Evolutionary conservation across 257 asterid species (phyloP).

Genomic region (Solanum rostratum): DNA sequence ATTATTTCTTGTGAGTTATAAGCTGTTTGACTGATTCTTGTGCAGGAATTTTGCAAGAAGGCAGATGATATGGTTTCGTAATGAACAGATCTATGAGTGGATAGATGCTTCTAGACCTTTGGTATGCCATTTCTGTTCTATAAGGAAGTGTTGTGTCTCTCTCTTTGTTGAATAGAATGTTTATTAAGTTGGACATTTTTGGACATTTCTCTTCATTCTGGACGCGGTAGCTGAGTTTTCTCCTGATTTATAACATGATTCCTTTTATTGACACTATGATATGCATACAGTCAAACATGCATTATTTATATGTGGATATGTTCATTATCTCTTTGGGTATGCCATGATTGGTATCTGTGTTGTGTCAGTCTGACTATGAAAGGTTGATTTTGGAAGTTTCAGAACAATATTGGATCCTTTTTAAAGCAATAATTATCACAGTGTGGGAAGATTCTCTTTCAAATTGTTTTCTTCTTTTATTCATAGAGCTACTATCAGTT

Average conservation of each 20-base stretch:
- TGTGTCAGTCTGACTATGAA: not conserved
- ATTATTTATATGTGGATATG: not conserved
- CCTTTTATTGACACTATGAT: not conserved
- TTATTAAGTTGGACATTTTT: not conserved
- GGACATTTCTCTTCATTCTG: not conserved
- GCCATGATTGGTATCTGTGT: not conserved
- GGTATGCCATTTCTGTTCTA: conserved; percentile 33
- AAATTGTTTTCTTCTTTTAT: not conserved
- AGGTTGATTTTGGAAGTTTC: not conserved
- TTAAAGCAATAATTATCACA: not conserved
- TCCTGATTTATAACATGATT: not conserved
- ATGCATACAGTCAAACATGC: not conserved
- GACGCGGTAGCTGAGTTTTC: not conserved
- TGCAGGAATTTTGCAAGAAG: conserved; percentile 91
- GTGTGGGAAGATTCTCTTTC: not conserved
- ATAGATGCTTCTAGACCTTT: conserved; percentile 82
- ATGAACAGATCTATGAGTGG: conserved; percentile 93
- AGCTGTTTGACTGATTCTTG: not conserved
- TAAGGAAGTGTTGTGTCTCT: not conserved
- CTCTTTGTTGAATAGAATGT: not conserved
- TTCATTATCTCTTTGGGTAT: not conserved
- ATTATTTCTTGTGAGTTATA: not conserved
- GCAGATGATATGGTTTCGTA: conserved; percentile 95
- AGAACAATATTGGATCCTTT: not conserved
- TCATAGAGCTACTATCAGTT: not conserved